A percentile compares a stretch with the other conserved stretches of the same genome.
Conservation (phyloP, 148 eudicot species). For the Silene latifolia region DNA sequence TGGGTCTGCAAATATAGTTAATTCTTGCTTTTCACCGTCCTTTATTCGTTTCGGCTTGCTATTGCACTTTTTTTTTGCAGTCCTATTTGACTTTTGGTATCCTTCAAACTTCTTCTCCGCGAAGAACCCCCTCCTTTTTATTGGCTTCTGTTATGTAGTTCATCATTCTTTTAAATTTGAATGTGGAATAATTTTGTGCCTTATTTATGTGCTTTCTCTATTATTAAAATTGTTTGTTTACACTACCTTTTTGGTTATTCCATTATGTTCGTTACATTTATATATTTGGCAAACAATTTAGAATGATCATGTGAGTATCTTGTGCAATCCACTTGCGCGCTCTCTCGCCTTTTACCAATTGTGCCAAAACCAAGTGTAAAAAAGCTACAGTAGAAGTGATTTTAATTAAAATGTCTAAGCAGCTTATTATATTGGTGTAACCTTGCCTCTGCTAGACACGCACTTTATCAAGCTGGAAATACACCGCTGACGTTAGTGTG, state of each 20-base stretch:
- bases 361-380: too few species aligned
- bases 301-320: too few species aligned
- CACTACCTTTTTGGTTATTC: too few species aligned
- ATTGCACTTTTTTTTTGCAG: neutral
- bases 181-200: neutral
- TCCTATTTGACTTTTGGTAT: neutral
- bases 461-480: conserved; percentile 93
- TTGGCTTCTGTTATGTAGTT: neutral
- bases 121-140: neutral
- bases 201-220: too few species aligned
- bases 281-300: too few species aligned
- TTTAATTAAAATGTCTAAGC: too few species aligned
- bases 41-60: neutral
- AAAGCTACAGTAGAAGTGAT: too few species aligned
- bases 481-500: conserved; percentile 86
- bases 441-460: conserved; percentile 53
- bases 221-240: too few species aligned
- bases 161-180: neutral
- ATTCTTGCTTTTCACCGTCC: neutral
- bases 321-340: neutral
- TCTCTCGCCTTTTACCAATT: too few species aligned
- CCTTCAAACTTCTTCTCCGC: neutral
- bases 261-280: too few species aligned
- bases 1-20: neutral
- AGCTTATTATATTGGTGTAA: neutral